These are phyloP conservation scores for Pezicula carpinea DNA, from an alignment of 2,329 filamentous ascomycete species.

Conservation along the genomic window DNA sequence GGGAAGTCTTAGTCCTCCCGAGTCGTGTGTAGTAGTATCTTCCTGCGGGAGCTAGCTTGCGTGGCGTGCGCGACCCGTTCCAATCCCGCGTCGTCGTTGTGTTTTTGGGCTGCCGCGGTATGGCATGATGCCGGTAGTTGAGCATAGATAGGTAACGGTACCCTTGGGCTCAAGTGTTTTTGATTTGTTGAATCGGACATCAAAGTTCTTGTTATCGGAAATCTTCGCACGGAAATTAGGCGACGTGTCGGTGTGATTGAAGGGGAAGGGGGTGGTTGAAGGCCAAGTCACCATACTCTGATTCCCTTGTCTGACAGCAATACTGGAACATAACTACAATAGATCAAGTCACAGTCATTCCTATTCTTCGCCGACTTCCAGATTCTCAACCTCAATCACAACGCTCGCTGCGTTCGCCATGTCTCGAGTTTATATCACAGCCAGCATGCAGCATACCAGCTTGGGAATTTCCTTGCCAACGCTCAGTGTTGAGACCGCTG, in stretches of 20 bases:
- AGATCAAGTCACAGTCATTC: not conserved
- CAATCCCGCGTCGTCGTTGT: not conserved
- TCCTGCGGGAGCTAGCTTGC: not conserved
- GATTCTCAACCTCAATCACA: not conserved
- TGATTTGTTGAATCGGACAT: not conserved
- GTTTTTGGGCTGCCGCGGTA: not conserved
- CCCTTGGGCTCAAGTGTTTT: no score
- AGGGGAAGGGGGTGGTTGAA: not conserved
- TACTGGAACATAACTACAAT: not conserved
- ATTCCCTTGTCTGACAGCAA: not conserved
- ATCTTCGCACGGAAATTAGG: not conserved
- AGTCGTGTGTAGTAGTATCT: not conserved
- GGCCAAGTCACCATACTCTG: not conserved
- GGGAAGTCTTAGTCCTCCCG: not conserved
- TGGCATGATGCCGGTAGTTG: not conserved
- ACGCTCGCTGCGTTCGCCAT: not conserved
- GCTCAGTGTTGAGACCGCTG: conserved; percentile 4
- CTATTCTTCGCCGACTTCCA: not conserved
- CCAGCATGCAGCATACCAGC: conserved; percentile 5
- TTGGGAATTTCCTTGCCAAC: conserved; percentile 4
- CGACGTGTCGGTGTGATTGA: not conserved
- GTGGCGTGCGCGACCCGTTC: no score
- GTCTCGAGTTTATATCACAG: conserved; percentile 7
- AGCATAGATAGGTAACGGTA: not conserved
- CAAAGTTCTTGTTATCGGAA: not conserved